Evolutionary conservation across 2,329 filamentous ascomycete genomes (phyloP), one percentile per base, ranked within the genome.

Genomic region (Colletotrichum destructivum): DNA sequence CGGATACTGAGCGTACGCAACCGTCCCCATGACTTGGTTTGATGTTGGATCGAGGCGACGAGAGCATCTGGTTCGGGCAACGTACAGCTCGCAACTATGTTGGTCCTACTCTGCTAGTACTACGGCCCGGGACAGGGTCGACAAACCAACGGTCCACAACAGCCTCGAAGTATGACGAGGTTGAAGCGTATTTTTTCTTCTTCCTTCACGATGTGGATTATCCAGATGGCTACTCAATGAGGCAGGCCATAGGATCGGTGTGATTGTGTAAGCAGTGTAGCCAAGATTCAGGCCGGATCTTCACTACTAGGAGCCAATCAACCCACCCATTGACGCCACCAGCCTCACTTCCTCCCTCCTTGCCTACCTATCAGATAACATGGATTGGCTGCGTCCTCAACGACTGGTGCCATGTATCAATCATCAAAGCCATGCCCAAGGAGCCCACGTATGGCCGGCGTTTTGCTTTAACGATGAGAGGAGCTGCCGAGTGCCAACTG

Each of bases 301-400:
- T 13, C n/a, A 7, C 21, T 9, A n/a, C 21, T 18, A 15, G 12
- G 6, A 57, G 12, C 54, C 35, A 42, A 57, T 40, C 46, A 26
- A 21, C 11, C 26, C n/a, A 42, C 21, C 31, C 8, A 9, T 35
- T 35, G 31, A 35, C 35, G 44, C 8, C 15, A 51, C 59, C 60
- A 62, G 60, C 60, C 60, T 62, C 31, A 62, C 60, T 62, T 60
- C 40, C 40, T 21, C 18, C 21, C 16, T 18, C 21, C 11, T 18
- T 15, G 15, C 38, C 35, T 52, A 40, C 35, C 47, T 49, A 42
- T 62, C 35, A 42, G 12, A 52, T 6, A 42, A 7, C 16, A 4
- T 13, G 2, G 15, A 26, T 52, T 11, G n/a, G 35, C 13, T 38
- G 26, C 60, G 21, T 40, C 15, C 8, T 51, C 8, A 46, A 51